Evolutionary conservation across 495 filamentous ascomycete genomes (phyloP).

Genomic region (Penicillium subrubescens): DNA sequence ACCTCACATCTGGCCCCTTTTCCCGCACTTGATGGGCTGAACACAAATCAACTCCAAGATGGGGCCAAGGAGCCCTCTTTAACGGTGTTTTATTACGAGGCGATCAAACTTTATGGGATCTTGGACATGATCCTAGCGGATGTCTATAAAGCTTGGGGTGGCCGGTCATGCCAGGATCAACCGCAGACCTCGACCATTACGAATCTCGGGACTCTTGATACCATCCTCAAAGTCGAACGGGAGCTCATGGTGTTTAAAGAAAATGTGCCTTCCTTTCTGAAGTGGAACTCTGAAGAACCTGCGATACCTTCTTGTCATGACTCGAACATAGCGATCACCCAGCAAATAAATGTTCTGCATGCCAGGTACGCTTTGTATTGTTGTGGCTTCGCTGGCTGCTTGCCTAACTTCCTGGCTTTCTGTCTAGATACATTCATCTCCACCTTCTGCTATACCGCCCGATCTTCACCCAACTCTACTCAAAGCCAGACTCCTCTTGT

Average conservation of each 20-base stretch:
- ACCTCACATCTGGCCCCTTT: conserved; percentile 33
- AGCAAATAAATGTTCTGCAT: conserved; percentile 40
- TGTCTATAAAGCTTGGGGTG: conserved; percentile 37
- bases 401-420: neutral
- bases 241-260: conserved; percentile 34
- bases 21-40: conserved; percentile 12
- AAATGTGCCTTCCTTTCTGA: conserved; percentile 33
- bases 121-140: conserved; percentile 41
- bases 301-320: conserved; percentile 8
- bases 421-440: conserved; percentile 39
- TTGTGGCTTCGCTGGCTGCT: neutral
- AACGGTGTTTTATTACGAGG: conserved; percentile 38
- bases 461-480: conserved; percentile 44
- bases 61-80: neutral
- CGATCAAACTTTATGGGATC: conserved; percentile 39
- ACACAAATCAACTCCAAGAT: conserved; percentile 8
- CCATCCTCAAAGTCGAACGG: conserved; percentile 37
- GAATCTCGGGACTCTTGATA: conserved; percentile 31
- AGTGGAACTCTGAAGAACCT: conserved; percentile 27
- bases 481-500: conserved; percentile 14
- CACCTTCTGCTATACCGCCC: conserved; percentile 45
- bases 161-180: conserved; percentile 12
- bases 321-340: conserved; percentile 13
- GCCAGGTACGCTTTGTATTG: conserved; percentile 26
- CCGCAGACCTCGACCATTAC: neutral